Base-by-base conservation (phyloP, 2,329 filamentous ascomycete species). In the Chrysoporthe cubensis region DNA sequence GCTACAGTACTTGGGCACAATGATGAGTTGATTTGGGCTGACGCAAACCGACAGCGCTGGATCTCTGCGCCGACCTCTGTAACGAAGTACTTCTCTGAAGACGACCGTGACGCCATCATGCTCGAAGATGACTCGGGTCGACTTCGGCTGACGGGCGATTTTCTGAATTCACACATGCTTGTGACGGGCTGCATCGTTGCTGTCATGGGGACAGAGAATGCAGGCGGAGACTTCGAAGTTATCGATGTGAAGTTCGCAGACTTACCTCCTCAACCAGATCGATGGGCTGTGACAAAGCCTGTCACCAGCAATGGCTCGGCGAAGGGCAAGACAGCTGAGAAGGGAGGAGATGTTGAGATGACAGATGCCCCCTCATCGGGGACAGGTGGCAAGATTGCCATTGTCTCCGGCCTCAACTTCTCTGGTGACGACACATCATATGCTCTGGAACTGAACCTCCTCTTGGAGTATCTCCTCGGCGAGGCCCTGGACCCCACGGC, bases 101-200 rank as follows among this genome's bases (percentile, higher is more conserved):
- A 88, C 70, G 80, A 81, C 67, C 79, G 82, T 66, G 85, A 90
- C 63, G 88, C 93, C 69, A 87, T 93, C 72, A 97, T 96, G 89
- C 83, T 99, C 50, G 96, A 99, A 78, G 96, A 99, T 77, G 95
- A 98, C 78, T 97, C 94, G 0, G 96, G 96, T 59, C 90, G 96
- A 34, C 84, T 99, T 72, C 87, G 90, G 26, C 82, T 99, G 8
- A 90, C 91, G 0, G 96, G 96, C 3, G 84, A 87, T 54, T 78
- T 88, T 26, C 81, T 99, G 60, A 83, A 85, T 70, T 85, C 86
- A 0, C 84, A 91, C 34, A 83, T 93, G 69, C 85, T 98, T 8
- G 95, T 97, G 2, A 99, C 96, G 0, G 96, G 96, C 37, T 96
- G 93, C 74, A 94, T 99, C 74, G 87, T 98, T 54, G 94, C 94